phyloP scores from a whole-genome alignment of 1,284 basidiomycete genomes.

The Apiotrichum brassicae region DNA sequence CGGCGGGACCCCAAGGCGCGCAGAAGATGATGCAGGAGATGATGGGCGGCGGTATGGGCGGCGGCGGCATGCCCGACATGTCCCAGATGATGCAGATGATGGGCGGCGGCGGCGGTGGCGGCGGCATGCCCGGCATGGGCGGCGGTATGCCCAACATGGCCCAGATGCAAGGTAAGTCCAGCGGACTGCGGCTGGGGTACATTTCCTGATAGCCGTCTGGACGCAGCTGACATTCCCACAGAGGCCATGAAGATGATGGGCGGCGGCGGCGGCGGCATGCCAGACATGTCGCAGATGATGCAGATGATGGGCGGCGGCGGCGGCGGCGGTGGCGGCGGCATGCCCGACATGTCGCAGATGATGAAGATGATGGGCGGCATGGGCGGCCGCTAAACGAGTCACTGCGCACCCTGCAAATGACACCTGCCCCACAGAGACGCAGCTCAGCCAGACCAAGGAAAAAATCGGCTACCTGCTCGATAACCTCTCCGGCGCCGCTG shows the following conservation, averaged over 20 bases:
- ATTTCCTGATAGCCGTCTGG: too few species aligned
- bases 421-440: too few species aligned
- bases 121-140: slow-evolving; percentile 17
- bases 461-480: too few species aligned
- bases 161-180: slow-evolving; percentile 44
- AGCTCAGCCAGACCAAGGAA: too few species aligned
- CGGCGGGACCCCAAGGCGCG: slow-evolving; percentile 69
- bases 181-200: too few species aligned
- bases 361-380: slow-evolving; percentile 48
- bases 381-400: too few species aligned
- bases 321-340: slow-evolving; percentile 43
- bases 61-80: slow-evolving; percentile 46
- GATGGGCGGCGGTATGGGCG: slow-evolving; percentile 63
- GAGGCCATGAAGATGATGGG: slow-evolving; percentile 83
- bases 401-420: too few species aligned
- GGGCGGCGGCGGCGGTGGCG: slow-evolving; percentile 28
- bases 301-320: slow-evolving; percentile 47
- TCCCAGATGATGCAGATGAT: slow-evolving; percentile 50
- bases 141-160: slow-evolving; percentile 39
- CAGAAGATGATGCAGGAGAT: slow-evolving; percentile 94
- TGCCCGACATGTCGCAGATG: slow-evolving; percentile 35
- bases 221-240: too few species aligned
- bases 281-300: slow-evolving; percentile 27
- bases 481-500: too few species aligned
- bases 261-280: slow-evolving; percentile 48